These are phyloP conservation scores for Ceratobasidium sp. DNA, from an alignment of 1,284 basidiomycete genomes.

Conservation along the genomic window DNA sequence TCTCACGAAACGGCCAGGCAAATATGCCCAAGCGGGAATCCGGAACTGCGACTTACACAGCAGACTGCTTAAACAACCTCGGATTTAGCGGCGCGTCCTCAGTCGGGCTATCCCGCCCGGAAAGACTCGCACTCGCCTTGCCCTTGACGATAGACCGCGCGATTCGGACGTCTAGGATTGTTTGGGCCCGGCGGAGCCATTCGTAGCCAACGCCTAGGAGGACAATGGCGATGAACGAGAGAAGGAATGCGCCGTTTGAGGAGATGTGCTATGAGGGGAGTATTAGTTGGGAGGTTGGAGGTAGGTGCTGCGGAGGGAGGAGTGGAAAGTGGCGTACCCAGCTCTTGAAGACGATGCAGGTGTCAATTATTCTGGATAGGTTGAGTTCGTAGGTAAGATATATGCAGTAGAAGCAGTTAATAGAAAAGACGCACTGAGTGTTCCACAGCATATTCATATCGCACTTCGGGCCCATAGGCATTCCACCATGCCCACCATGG, in stretches of 20 bases:
- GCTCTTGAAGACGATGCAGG: slow-evolving; percentile 44
- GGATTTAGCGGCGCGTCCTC: slow-evolving; percentile 33
- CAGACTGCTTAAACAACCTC: slow-evolving; percentile 53
- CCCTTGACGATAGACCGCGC: slow-evolving; percentile 60
- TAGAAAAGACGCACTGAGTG: slow-evolving; percentile 39
- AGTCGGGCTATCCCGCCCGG: slow-evolving; percentile 5
- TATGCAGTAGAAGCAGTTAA: neutral
- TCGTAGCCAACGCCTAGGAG: slow-evolving; percentile 74
- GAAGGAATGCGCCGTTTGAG: slow-evolving; percentile 64
- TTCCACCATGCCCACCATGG: slow-evolving; percentile 31
- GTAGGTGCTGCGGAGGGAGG: neutral
- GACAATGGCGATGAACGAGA: slow-evolving; percentile 71
- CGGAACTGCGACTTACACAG: slow-evolving; percentile 60
- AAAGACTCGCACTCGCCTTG: slow-evolving; percentile 54
- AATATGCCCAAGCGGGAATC: neutral
- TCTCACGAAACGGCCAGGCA: too few species aligned
- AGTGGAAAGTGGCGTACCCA: slow-evolving; percentile 10
- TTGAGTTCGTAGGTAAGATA: neutral
- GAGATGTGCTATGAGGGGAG: slow-evolving; percentile 77
- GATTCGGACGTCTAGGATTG: slow-evolving; percentile 66
- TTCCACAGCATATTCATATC: slow-evolving; percentile 48
- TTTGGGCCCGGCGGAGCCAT: slow-evolving; percentile 72
- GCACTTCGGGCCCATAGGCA: slow-evolving; percentile 39
- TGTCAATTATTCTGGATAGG: slow-evolving; percentile 40
- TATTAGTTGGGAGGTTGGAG: neutral